Conservation (phyloP, 2,329 filamentous ascomycete species). For the Penicillium rolfsii region DNA sequence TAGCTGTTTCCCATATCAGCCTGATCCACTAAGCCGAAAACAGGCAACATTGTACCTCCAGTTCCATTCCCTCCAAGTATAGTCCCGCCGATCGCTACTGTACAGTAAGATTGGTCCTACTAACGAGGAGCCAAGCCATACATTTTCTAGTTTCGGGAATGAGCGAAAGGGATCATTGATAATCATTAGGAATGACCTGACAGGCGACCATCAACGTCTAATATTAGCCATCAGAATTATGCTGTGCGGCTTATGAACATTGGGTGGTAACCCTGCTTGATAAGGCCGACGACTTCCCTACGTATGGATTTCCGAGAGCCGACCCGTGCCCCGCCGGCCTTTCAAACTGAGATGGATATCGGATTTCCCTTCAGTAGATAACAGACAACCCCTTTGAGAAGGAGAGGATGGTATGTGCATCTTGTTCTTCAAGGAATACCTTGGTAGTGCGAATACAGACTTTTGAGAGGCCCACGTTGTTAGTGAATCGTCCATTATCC, state of each 20-base stretch:
- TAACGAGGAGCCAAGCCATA: background rate
- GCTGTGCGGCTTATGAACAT: background rate
- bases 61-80: background rate
- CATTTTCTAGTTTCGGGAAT: background rate
- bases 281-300: background rate
- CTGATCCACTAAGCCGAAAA: background rate
- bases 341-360: too few relatives aligned
- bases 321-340: background rate
- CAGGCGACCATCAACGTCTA: background rate
- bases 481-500: background rate
- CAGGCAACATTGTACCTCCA: background rate
- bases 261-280: background rate
- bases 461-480: background rate
- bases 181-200: background rate
- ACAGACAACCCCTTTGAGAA: background rate
- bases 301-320: background rate
- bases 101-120: constrained; percentile 7
- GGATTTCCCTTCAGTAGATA: background rate
- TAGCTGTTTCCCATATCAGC: background rate
- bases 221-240: background rate
- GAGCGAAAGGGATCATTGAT: background rate
- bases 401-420: background rate
- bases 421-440: background rate
- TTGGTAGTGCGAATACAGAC: background rate
- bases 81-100: background rate